These are phyloP conservation scores for Selaginella tamariscina DNA, from an alignment of 75 land plant species.

Conservation along the genomic window DNA sequence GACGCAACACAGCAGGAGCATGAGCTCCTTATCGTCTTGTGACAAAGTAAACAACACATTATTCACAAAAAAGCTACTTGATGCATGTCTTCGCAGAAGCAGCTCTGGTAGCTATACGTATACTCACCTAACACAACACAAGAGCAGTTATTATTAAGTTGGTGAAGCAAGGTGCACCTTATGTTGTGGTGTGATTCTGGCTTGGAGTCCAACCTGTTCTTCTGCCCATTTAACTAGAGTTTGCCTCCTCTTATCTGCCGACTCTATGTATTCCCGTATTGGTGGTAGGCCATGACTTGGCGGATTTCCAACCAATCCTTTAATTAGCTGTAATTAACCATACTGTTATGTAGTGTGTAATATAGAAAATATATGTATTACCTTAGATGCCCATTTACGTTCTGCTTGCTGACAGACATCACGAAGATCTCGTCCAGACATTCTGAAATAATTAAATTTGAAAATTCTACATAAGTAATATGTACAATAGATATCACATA, in stretches of 20 bases:
- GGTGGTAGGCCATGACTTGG: slow-evolving; percentile 51
- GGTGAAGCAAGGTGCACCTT: too few species aligned
- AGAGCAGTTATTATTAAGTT: too few species aligned
- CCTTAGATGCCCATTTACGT: slow-evolving; percentile 93
- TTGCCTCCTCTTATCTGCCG: slow-evolving; percentile 38
- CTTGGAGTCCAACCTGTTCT: neutral
- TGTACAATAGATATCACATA: too few species aligned
- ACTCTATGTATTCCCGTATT: slow-evolving; percentile 51
- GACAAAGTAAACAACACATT: neutral
- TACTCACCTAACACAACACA: neutral
- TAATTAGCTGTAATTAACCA: slow-evolving; percentile 42
- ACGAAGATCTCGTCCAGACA: slow-evolving; percentile 90
- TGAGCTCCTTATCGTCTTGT: too few species aligned
- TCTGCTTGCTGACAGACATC: slow-evolving; percentile 96
- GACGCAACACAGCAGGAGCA: too few species aligned
- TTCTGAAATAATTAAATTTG: slow-evolving; percentile 29
- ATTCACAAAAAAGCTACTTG: too few species aligned
- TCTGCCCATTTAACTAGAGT: slow-evolving; percentile 20
- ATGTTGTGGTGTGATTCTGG: too few species aligned
- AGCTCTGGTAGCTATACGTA: neutral
- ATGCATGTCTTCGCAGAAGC: neutral
- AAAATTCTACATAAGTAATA: too few species aligned
- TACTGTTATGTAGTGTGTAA: neutral
- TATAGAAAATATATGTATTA: slow-evolving; percentile 13
- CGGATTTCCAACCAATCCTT: slow-evolving; percentile 38